These are phyloP conservation scores for Spathaspora sp. DNA, from an alignment of 805 yeast genomes.

Conservation along the genomic window DNA sequence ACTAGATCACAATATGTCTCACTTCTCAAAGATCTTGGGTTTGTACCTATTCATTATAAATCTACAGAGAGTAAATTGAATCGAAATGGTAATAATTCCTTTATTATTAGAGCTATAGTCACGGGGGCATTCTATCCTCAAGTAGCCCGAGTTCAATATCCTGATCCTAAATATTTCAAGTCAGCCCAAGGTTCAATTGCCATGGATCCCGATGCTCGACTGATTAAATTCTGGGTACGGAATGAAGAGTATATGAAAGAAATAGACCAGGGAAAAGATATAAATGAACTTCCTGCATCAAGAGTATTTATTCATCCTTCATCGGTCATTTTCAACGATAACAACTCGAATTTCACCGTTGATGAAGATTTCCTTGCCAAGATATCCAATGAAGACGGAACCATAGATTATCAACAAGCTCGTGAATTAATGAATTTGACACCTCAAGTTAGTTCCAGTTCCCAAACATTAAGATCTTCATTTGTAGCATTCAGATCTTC, in stretches of 20 bases:
- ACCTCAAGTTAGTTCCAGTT: slow-evolving; percentile 28
- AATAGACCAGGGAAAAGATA: slow-evolving; percentile 8
- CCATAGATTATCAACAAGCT: slow-evolving; percentile 29
- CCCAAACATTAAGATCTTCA: slow-evolving; percentile 42
- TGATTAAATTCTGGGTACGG: slow-evolving; percentile 69
- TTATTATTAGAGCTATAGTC: slow-evolving; percentile 61
- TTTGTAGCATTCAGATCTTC: slow-evolving; percentile 65
- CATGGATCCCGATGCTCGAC: slow-evolving; percentile 76
- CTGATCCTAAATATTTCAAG: slow-evolving; percentile 71
- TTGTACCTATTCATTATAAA: slow-evolving; percentile 54
- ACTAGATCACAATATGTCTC: slow-evolving; percentile 67
- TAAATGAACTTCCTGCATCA: slow-evolving; percentile 45
- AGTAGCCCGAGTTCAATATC: slow-evolving; percentile 73
- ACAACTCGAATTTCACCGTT: slow-evolving; percentile 19
- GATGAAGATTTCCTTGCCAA: slow-evolving; percentile 7
- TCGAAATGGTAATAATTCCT: slow-evolving; percentile 46
- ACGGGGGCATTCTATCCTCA: slow-evolving; percentile 85
- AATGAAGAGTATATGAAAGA: slow-evolving; percentile 46
- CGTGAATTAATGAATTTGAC: slow-evolving; percentile 34
- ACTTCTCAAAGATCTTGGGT: slow-evolving; percentile 74
- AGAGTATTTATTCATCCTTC: slow-evolving; percentile 88
- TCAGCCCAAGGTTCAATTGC: slow-evolving; percentile 78
- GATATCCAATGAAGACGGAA: slow-evolving; percentile 34
- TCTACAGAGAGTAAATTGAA: slow-evolving; percentile 32
- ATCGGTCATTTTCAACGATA: slow-evolving; percentile 60